These are phyloP conservation scores for Scutellaria barbata DNA, from an alignment of 257 asterid genomes.

Conservation along the genomic window DNA sequence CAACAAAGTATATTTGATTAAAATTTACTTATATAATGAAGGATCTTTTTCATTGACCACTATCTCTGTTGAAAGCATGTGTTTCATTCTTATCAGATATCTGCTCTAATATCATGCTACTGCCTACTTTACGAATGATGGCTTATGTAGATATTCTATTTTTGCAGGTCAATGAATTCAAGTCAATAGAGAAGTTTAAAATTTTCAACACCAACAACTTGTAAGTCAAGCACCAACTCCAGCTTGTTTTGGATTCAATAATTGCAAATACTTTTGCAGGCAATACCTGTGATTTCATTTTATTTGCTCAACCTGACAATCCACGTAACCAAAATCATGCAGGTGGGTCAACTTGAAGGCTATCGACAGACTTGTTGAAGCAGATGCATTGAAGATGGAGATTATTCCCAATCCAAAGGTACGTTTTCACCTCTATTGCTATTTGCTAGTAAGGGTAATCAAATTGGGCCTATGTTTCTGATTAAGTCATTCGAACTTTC, in stretches of 20 bases:
- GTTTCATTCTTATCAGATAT: not conserved
- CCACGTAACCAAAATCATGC: conserved; percentile 36
- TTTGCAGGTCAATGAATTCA: conserved; percentile 84
- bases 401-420: conserved; percentile 99
- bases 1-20: not conserved
- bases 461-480: conserved; percentile 8
- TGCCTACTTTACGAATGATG: conserved; percentile 28
- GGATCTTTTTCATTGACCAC: conserved; percentile 9
- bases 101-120: conserved; percentile 22
- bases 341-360: conserved; percentile 97
- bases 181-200: conserved; percentile 97
- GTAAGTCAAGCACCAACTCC: conserved; percentile 52
- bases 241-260: conserved; percentile 26
- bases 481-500: conserved; percentile 16
- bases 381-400: conserved; percentile 88
- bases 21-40: not conserved
- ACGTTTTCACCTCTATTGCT: conserved; percentile 23
- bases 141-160: conserved; percentile 27
- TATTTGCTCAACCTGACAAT: conserved; percentile 15
- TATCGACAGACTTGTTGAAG: conserved; percentile 79
- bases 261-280: not conserved
- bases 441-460: conserved; percentile 5
- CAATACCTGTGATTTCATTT: not conserved
- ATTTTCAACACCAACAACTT: conserved; percentile 98
- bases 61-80: not conserved